Conservation (phyloP, 768 basidiomycete genomes). For the Fomitopsis pulvina region DNA sequence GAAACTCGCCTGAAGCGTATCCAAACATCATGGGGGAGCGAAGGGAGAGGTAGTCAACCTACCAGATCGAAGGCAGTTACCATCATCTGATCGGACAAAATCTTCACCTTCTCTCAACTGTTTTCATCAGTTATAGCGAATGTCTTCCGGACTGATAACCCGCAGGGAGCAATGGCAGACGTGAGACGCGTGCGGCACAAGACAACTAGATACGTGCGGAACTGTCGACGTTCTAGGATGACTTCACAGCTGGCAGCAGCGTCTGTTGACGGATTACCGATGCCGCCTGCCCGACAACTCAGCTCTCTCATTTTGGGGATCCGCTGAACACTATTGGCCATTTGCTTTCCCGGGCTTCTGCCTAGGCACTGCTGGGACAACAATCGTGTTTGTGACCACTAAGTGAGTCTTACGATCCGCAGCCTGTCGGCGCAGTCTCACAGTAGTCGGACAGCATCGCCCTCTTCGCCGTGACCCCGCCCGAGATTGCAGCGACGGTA, state of each 20-base stretch:
- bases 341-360: constrained; percentile 40
- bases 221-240: no score
- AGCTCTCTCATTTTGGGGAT: constrained; percentile 33
- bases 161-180: no score
- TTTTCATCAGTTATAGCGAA: no score
- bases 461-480: constrained; percentile 37
- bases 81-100: no score
- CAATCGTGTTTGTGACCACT: constrained; percentile 35
- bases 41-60: no score
- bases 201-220: no score
- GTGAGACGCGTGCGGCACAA: no score
- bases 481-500: constrained; percentile 40
- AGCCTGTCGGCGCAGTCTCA: not conserved
- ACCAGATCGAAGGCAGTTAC: no score
- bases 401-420: constrained; percentile 28
- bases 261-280: constrained; percentile 29
- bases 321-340: constrained; percentile 34
- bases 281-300: constrained; percentile 28
- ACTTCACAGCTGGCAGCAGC: constrained; percentile 21
- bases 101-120: no score
- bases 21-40: no score
- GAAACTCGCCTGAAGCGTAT: no score
- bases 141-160: no score
- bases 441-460: constrained; percentile 31
- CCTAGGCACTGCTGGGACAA: constrained; percentile 38